Evolutionary conservation across 2,329 filamentous ascomycete species (phyloP), one percentile per base, ranked within the genome.

Genomic region (Penicillium sp.): DNA sequence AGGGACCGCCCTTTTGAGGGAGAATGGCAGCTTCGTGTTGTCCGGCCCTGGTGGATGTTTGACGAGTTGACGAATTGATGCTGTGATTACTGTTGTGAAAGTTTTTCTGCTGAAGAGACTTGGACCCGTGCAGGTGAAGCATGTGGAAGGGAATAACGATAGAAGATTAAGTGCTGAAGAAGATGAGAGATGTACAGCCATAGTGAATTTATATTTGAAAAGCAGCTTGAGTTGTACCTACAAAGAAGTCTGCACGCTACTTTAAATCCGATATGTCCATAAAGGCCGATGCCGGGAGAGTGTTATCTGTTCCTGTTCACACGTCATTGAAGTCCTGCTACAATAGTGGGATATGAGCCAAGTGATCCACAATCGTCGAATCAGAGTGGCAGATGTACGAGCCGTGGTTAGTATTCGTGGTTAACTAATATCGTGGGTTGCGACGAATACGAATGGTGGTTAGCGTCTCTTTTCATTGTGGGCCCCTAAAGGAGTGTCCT

Each of bases 21-120:
- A 54, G 29, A 9, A 50, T 45, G 25, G 52, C 52, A 14, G 59
- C 61, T 22, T 48, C 42, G 14, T 62, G 57, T 27, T 47, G 22
- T 22, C 14, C n/a, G 8, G 45, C 7, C 55, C 55, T 57, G 11
- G 45, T 47, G 44, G 27, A 23, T 23, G 5, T 23, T 9, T 14
- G 23, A 18, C 15, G 15, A 26, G 15, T 27, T 14, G 23, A 18
- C 15, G 15, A 26, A 4, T 27, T 18, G 33, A 35, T n/a, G 33
- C n/a, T 0, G 33, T n/a, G 7, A 18, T 4, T 4, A 9, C 33
- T 35, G 15, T 7, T 9, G 11, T 18, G 11, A 15, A 15, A 2
- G 15, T 35, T 8, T 18, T 6, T 35, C 33, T 35, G 8, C 33
- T 18, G 15, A 35, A 35, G 3, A 18, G n/a, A 18, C n/a, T n/a